phyloP scores from a whole-genome alignment of 192 early-diverging fungal genomes.

The Linnemannia schmuckeri region DNA sequence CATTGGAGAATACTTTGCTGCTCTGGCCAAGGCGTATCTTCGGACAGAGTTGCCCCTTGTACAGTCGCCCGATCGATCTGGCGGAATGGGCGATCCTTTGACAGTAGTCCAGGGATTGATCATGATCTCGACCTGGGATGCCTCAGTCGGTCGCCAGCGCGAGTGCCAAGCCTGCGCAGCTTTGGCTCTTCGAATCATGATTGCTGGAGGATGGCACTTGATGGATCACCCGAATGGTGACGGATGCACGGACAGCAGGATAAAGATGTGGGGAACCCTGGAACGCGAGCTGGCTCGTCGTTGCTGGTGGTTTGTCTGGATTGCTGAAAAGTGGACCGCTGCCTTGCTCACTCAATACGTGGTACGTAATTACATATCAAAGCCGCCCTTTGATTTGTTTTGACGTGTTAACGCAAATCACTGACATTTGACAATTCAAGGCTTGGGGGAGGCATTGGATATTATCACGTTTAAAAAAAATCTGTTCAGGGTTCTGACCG shows the following conservation, averaged over 20 bases:
- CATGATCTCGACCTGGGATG: slow-evolving; percentile 54
- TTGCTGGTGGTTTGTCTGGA: slow-evolving; percentile 55
- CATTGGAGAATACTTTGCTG: slow-evolving; percentile 52
- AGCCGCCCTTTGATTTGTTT: not conserved
- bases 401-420: not conserved
- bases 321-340: slow-evolving; percentile 50
- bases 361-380: slow-evolving; percentile 6
- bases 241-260: slow-evolving; percentile 51
- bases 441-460: not conserved
- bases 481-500: not conserved
- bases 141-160: slow-evolving; percentile 49
- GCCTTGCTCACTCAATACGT: slow-evolving; percentile 54
- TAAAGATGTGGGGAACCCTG: slow-evolving; percentile 56
- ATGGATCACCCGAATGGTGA: slow-evolving; percentile 56
- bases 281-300: slow-evolving; percentile 57
- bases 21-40: slow-evolving; percentile 46
- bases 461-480: not conserved
- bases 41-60: slow-evolving; percentile 48
- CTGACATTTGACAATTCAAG: not conserved
- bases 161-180: slow-evolving; percentile 53
- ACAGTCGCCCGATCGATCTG: slow-evolving; percentile 47
- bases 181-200: slow-evolving; percentile 51
- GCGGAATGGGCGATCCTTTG: slow-evolving; percentile 49
- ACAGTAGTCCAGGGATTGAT: slow-evolving; percentile 54
- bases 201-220: slow-evolving; percentile 55